These are phyloP conservation scores for Inga oerstediana DNA, from an alignment of 306 rosid genomes.

Conservation along the genomic window DNA sequence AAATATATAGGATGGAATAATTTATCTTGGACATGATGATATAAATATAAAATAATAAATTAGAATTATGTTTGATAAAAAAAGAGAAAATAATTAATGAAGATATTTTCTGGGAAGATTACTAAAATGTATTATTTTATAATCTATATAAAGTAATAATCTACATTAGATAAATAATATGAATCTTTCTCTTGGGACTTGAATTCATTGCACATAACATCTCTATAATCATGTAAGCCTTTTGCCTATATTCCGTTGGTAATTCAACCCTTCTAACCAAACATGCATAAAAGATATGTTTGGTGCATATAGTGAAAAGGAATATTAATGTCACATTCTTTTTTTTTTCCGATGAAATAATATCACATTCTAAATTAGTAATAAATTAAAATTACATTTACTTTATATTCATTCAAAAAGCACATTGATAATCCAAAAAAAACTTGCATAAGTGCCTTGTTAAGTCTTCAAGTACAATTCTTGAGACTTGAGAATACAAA, in stretches of 20 bases:
- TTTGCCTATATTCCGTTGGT: no score
- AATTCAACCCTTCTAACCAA: neutral
- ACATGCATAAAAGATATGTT: neutral
- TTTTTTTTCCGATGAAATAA: no score
- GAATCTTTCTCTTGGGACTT: no score
- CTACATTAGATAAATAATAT: neutral
- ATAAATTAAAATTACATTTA: no score
- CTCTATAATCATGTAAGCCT: neutral
- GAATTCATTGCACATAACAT: no score
- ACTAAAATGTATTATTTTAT: no score
- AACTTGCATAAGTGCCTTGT: neutral
- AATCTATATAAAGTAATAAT: neutral
- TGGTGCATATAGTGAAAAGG: neutral
- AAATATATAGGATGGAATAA: neutral
- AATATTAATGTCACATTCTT: no score
- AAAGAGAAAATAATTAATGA: neutral
- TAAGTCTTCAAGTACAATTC: no score
- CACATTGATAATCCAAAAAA: no score
- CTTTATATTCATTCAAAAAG: neutral
- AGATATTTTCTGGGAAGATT: neutral
- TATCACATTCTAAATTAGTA: no score
- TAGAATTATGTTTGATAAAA: neutral
- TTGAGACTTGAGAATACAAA: no score
- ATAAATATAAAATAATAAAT: no score
- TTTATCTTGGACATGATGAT: neutral